Percentiles rank a stretch among this genome's conserved stretches.
Evolutionary conservation across 1,284 basidiomycete genomes (phyloP).

Genomic region (Fomitopsis palustris): DNA sequence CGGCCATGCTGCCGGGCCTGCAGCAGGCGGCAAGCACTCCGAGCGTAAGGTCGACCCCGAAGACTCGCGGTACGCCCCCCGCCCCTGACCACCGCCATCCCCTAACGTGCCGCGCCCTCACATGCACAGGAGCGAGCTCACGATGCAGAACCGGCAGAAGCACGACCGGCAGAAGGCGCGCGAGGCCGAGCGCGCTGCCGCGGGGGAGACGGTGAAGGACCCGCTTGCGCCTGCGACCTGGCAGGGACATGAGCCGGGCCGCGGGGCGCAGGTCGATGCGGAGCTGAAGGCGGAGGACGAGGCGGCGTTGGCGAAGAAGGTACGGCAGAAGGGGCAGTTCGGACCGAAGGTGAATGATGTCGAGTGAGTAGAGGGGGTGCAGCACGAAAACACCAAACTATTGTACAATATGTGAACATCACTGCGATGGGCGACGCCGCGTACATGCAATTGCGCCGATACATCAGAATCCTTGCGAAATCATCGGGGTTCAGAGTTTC

Average conservation of each 20-base stretch:
- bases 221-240: constrained; percentile 40
- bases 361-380: neutral
- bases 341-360: neutral
- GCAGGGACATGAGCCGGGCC: constrained; percentile 58
- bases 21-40: neutral
- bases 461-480: no score
- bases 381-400: neutral
- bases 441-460: no score
- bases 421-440: neutral
- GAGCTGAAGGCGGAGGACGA: constrained; percentile 51
- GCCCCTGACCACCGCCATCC: neutral
- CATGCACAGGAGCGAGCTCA: neutral
- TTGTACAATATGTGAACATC: neutral
- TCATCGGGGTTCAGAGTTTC: constrained; percentile 23
- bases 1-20: constrained; percentile 8
- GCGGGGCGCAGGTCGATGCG: constrained; percentile 59
- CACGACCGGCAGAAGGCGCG: constrained; percentile 28
- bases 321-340: constrained; percentile 37
- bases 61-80: neutral
- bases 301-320: constrained; percentile 30
- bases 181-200: constrained; percentile 18
- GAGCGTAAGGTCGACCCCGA: neutral
- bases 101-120: no score
- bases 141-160: constrained; percentile 19
- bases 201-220: constrained; percentile 27